These are phyloP conservation scores for Debaryomycetaceae sp. DNA, from an alignment of 1,139 yeast species.

Conservation along the genomic window DNA sequence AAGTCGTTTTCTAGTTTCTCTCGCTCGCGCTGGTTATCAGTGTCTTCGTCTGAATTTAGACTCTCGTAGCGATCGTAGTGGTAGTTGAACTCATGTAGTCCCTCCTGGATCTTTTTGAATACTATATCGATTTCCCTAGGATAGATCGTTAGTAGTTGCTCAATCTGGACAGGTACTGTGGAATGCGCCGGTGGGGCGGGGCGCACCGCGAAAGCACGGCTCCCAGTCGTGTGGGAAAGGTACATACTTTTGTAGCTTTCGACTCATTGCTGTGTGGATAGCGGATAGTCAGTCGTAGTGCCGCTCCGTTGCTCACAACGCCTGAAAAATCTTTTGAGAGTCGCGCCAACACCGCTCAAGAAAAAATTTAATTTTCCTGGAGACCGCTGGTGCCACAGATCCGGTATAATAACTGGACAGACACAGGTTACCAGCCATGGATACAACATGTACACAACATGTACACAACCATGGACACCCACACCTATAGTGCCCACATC, in stretches of 20 bases:
- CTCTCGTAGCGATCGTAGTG: constrained; percentile 34
- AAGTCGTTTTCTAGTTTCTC: constrained; percentile 17
- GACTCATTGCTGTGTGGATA: constrained; percentile 19
- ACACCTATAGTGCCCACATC: neutral
- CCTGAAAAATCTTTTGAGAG: neutral
- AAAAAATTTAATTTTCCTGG: too few species aligned
- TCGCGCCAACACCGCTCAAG: neutral
- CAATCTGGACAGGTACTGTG: neutral
- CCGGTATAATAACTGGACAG: too few species aligned
- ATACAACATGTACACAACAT: too few species aligned
- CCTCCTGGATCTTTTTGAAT: constrained; percentile 18
- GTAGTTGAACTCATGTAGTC: constrained; percentile 25
- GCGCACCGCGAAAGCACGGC: too few species aligned
- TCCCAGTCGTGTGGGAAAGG: too few species aligned
- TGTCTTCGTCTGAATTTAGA: constrained; percentile 19
- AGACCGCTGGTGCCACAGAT: too few species aligned
- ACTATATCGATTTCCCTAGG: constrained; percentile 16
- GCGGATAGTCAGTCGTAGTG: neutral
- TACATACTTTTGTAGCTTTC: constrained; percentile 40
- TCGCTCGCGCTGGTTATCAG: constrained; percentile 17
- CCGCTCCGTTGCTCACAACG: neutral
- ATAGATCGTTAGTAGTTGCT: constrained; percentile 4
- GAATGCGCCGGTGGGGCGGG: neutral
- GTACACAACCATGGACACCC: too few species aligned
- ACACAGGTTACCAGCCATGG: too few species aligned